phyloP scores from a whole-genome alignment of 2,329 filamentous ascomycete species.

The Colletotrichum somersetense region DNA sequence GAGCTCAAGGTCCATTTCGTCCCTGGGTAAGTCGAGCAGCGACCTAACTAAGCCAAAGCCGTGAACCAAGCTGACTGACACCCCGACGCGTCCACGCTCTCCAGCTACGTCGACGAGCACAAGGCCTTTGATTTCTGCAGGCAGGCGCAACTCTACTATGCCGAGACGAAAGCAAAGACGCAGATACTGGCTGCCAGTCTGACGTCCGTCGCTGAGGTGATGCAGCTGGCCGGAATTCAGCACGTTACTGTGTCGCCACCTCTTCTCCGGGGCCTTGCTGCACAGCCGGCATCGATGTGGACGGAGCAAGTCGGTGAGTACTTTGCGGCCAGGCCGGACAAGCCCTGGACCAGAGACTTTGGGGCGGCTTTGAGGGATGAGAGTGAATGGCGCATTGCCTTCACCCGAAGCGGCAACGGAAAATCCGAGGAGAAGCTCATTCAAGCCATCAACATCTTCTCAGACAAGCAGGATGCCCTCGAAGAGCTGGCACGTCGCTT shows the following conservation, averaged over 20 bases:
- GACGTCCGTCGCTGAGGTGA: slow-evolving; percentile 69
- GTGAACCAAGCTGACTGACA: background rate
- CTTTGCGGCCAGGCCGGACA: slow-evolving; percentile 49
- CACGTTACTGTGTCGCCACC: slow-evolving; percentile 71
- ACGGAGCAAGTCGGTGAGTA: slow-evolving; percentile 49
- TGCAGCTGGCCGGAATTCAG: slow-evolving; percentile 67
- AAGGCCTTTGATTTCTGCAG: slow-evolving; percentile 65
- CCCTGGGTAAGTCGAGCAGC: slow-evolving; percentile 52
- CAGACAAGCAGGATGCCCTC: slow-evolving; percentile 65
- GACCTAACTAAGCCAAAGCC: background rate
- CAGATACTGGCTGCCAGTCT: slow-evolving; percentile 69
- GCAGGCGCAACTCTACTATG: slow-evolving; percentile 66
- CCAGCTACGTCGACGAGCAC: slow-evolving; percentile 61
- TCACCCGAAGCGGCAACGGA: slow-evolving; percentile 61
- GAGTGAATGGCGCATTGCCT: slow-evolving; percentile 62
- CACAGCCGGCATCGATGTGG: slow-evolving; percentile 51
- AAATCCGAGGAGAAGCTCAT: slow-evolving; percentile 64
- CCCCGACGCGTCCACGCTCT: background rate
- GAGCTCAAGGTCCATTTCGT: slow-evolving; percentile 74
- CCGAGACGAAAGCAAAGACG: slow-evolving; percentile 56
- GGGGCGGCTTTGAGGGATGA: slow-evolving; percentile 54
- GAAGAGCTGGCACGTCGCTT: slow-evolving; percentile 51
- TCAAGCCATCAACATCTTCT: slow-evolving; percentile 70
- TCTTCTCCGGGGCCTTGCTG: slow-evolving; percentile 62
- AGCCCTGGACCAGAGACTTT: slow-evolving; percentile 42